Evolutionary conservation across 75 land plant species (phyloP), one percentile per base, ranked within the genome.

Genomic region (Pinus tabuliformis): DNA sequence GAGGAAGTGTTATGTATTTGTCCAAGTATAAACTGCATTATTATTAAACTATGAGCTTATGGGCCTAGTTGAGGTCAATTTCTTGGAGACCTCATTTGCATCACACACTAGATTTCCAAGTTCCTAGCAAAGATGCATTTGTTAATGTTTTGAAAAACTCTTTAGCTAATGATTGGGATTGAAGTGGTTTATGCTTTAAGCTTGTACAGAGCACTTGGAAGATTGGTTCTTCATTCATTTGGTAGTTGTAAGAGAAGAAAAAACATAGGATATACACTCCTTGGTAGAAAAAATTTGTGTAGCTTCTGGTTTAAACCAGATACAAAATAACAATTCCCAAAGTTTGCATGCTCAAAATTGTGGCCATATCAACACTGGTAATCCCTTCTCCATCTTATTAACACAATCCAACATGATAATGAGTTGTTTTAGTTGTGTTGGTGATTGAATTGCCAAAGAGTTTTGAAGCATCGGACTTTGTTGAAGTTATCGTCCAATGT

Each of bases 151-250:
- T 42, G n/a, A n/a, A 68, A 16, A 3, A n/a, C 20, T 68, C 54
- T 39, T 68, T 45, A 68, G 52, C 72, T 68, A 24, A 68, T 68
- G 72, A 42, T 37, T 42, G 12, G 49, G 14, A 68, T 66, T 66
- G n/a, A 37, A 37, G 45, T 68, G 72, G 1, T 68, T 68, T n/a
- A 68, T 68, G 49, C 21, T 37, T 68, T 68, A n/a, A 21, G 52
- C 49, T 68, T 42, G 42, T 30, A 42, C 52, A n/a, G 6, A 18
- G 42, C 42, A 68, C 72, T 52, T 39, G n/a, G n/a, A 68, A 8
- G 72, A 22, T 42, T 62, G 72, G 21, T 37, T 42, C 72, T 68
- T 68, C 22, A 45, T 42, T 68, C 72, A 18, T n/a, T 68, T 68
- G 39, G 39, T 37, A 42, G 71, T 52, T 42, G 20, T 52, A 68